Conservation (phyloP, 2,329 filamentous ascomycete species). For the Paraphaeosphaeria minitans region DNA sequence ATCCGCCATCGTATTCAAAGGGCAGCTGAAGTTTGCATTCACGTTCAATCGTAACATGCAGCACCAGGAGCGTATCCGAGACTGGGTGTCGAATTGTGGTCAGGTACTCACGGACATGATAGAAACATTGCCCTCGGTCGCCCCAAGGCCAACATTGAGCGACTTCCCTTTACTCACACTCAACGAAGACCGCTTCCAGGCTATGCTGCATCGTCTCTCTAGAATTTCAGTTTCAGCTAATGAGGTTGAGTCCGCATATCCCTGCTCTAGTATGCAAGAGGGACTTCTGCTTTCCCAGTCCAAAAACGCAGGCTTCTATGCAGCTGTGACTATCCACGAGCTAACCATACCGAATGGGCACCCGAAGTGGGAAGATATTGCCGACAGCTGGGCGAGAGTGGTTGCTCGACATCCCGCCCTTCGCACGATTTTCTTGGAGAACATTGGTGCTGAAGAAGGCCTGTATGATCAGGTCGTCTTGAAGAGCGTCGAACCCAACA, state of each 20-base stretch:
- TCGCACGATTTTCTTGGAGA: slow-evolving; percentile 42
- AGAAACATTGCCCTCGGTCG: slow-evolving; percentile 28
- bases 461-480: slow-evolving; percentile 42
- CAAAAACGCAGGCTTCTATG: slow-evolving; percentile 40
- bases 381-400: slow-evolving; percentile 36
- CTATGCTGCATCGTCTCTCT: slow-evolving; percentile 48
- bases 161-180: slow-evolving; percentile 54
- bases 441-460: slow-evolving; percentile 34
- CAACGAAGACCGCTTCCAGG: slow-evolving; percentile 50
- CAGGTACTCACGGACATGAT: slow-evolving; percentile 40
- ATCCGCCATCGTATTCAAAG: slow-evolving; percentile 55
- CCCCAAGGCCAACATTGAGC: slow-evolving; percentile 47
- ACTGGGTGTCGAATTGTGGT: slow-evolving; percentile 51
- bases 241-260: slow-evolving; percentile 49
- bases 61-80: slow-evolving; percentile 51
- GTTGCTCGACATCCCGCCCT: slow-evolving; percentile 36
- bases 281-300: slow-evolving; percentile 38
- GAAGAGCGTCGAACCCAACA: slow-evolving; percentile 29
- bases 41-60: slow-evolving; percentile 57
- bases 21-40: slow-evolving; percentile 55
- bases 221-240: slow-evolving; percentile 42
- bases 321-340: slow-evolving; percentile 38
- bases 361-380: slow-evolving; percentile 23
- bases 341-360: slow-evolving; percentile 20
- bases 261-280: slow-evolving; percentile 42